phyloP scores from a whole-genome alignment of 2,329 filamentous ascomycete genomes.

The Phaeosphaeriaceae sp. region DNA sequence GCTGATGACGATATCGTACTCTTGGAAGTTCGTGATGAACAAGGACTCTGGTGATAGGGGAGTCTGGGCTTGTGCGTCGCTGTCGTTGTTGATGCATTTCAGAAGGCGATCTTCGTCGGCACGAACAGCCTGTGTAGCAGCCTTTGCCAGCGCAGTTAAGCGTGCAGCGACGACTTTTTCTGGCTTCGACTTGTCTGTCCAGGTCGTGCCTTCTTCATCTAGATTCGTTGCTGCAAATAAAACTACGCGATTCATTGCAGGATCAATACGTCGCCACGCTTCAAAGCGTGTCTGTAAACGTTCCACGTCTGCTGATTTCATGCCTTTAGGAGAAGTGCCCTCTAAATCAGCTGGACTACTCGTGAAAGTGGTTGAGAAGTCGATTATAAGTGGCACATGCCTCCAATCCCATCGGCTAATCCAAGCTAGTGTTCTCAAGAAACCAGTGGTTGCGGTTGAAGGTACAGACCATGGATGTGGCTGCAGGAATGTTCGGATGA shows the following conservation, averaged over 20 bases:
- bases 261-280: slow-evolving; percentile 87
- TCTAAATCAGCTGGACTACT: slow-evolving; percentile 26
- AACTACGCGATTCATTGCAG: slow-evolving; percentile 81
- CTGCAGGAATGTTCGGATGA: slow-evolving; percentile 76
- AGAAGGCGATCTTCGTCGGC: slow-evolving; percentile 59
- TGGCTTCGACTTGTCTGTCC: slow-evolving; percentile 73
- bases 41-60: slow-evolving; percentile 60
- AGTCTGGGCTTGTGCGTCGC: background rate
- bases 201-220: slow-evolving; percentile 78
- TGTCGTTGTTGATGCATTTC: slow-evolving; percentile 15
- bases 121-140: slow-evolving; percentile 63
- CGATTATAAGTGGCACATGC: slow-evolving; percentile 78
- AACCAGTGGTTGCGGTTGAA: slow-evolving; percentile 77
- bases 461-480: slow-evolving; percentile 82
- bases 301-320: slow-evolving; percentile 66
- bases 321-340: slow-evolving; percentile 31
- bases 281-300: slow-evolving; percentile 75
- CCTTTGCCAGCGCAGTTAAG: slow-evolving; percentile 80
- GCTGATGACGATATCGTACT: slow-evolving; percentile 87
- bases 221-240: slow-evolving; percentile 82
- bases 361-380: slow-evolving; percentile 60
- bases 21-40: slow-evolving; percentile 73
- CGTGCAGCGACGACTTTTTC: slow-evolving; percentile 83
- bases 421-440: slow-evolving; percentile 79
- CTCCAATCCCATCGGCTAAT: slow-evolving; percentile 93